Conservation (phyloP, 2,329 filamentous ascomycete species). For the Penicillium occitanis region DNA sequence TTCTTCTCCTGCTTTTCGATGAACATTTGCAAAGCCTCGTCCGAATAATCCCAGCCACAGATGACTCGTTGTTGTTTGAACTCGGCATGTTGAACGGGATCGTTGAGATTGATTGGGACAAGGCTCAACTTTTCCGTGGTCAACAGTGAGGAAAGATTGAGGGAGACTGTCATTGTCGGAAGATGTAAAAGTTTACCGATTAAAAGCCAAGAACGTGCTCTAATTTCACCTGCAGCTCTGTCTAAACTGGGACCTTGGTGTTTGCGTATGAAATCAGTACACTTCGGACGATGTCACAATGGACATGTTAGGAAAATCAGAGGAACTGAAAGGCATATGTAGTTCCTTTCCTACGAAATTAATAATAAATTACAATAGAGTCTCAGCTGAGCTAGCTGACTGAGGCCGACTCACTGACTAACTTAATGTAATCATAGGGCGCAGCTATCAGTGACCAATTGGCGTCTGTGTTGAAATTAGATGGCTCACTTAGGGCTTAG, state of each 20-base stretch:
- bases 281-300: neutral
- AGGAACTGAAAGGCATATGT: neutral
- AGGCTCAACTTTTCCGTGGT: conserved; percentile 3
- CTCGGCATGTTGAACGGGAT: conserved; percentile 24
- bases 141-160: neutral
- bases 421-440: neutral
- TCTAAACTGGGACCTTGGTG: neutral
- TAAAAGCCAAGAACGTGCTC: neutral
- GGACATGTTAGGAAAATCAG: neutral
- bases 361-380: neutral
- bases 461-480: neutral
- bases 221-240: neutral
- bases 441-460: neutral
- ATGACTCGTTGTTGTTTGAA: conserved; percentile 25
- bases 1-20: conserved; percentile 20
- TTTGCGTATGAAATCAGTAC: neutral
- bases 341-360: neutral
- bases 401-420: neutral
- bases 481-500: neutral
- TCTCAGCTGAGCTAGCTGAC: neutral
- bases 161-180: conserved; percentile 1
- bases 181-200: neutral
- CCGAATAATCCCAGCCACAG: conserved; percentile 26
- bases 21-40: conserved; percentile 22
- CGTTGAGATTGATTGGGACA: conserved; percentile 19